Evolutionary conservation across 129 eudicot genomes (phyloP).

Genomic region (Tagetes patula): DNA sequence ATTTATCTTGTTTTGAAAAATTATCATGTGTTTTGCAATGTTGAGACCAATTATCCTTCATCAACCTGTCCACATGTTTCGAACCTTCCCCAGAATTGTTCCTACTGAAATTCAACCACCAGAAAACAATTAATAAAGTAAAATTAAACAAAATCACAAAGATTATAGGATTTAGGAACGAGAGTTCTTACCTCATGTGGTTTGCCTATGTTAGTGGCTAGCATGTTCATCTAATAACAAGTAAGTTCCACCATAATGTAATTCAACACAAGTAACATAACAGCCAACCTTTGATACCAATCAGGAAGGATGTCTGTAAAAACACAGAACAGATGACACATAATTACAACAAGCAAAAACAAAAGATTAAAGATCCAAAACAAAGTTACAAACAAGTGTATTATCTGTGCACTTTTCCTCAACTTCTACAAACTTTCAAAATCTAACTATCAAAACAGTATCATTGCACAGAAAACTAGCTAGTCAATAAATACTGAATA

Average conservation of each 20-base stretch:
- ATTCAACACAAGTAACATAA: constrained; percentile 21
- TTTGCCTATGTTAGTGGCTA: constrained; percentile 42
- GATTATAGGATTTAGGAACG: constrained; percentile 22
- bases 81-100: constrained; percentile 41
- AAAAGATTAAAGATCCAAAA: neutral
- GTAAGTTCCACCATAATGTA: constrained; percentile 25
- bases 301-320: constrained; percentile 10
- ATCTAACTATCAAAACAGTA: neutral
- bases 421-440: neutral
- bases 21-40: constrained; percentile 63
- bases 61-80: constrained; percentile 37
- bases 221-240: constrained; percentile 39
- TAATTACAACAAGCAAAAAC: neutral
- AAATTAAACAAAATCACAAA: constrained; percentile 13
- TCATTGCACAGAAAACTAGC: neutral
- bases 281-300: constrained; percentile 17
- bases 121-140: constrained; percentile 14
- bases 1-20: constrained; percentile 56
- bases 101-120: constrained; percentile 41
- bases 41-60: constrained; percentile 63
- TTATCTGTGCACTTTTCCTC: constrained; percentile 3
- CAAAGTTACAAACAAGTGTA: constrained; percentile 9
- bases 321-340: constrained; percentile 8
- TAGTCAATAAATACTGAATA: neutral
- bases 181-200: constrained; percentile 48